phyloP scores from a whole-genome alignment of 495 filamentous ascomycete genomes.

The Cercophora scortea region DNA sequence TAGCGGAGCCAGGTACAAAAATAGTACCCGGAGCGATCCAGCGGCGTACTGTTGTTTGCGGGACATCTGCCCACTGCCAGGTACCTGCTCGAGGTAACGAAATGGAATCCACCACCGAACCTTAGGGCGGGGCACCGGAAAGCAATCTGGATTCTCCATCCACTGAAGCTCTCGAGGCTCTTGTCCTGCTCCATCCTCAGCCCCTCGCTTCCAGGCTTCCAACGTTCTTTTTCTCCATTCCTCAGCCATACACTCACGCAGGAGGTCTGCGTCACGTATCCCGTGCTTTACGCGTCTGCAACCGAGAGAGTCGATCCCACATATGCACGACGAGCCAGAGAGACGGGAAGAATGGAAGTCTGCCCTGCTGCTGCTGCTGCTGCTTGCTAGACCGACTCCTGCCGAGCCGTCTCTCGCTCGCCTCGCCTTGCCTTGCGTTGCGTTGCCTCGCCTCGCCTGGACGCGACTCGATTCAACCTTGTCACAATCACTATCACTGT shows the following conservation, averaged over 20 bases:
- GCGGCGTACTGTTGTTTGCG: no score
- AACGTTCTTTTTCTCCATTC: neutral
- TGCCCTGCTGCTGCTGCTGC: neutral
- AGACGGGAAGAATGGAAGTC: neutral
- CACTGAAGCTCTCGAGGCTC: neutral
- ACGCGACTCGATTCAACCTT: neutral
- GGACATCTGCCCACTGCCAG: neutral
- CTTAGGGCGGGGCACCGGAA: no score
- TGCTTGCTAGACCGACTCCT: conserved; percentile 6
- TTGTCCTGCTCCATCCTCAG: neutral
- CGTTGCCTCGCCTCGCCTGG: neutral
- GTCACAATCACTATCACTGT: no score
- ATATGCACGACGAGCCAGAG: no score
- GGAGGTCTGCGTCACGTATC: neutral
- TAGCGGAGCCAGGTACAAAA: no score
- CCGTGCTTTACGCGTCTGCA: neutral
- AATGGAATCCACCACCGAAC: neutral
- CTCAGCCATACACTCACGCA: neutral
- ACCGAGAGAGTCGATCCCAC: no score
- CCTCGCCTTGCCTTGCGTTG: neutral
- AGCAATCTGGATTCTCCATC: no score
- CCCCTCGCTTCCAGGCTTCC: neutral
- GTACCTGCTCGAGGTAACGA: neutral
- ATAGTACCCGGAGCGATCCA: no score
- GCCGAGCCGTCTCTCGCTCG: conserved; percentile 3